phyloP scores from a whole-genome alignment of 495 filamentous ascomycete species.

The Tuber borchii region DNA sequence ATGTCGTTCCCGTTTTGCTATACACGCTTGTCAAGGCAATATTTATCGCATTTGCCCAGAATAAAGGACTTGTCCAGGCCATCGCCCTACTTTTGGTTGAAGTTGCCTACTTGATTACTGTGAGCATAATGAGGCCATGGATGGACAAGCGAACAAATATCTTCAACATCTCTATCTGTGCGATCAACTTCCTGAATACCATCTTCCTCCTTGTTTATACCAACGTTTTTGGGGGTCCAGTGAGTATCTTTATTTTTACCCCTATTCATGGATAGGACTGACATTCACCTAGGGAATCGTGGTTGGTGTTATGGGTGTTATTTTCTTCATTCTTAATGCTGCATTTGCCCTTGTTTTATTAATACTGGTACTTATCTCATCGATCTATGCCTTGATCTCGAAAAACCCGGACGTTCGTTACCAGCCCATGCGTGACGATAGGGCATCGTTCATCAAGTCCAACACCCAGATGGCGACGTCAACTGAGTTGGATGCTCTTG shows the following conservation, averaged over 20 bases:
- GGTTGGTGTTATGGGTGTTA: constrained; percentile 85
- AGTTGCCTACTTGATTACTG: constrained; percentile 67
- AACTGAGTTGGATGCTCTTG: constrained; percentile 87
- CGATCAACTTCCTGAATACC: constrained; percentile 83
- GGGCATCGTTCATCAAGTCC: constrained; percentile 97
- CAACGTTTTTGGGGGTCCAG: constrained; percentile 78
- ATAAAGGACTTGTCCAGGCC: constrained; percentile 67
- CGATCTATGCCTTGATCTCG: constrained; percentile 71
- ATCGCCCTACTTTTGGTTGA: constrained; percentile 82
- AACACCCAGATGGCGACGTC: constrained; percentile 68
- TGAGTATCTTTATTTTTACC: constrained; percentile 43
- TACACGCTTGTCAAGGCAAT: constrained; percentile 82
- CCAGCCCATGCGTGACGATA: constrained; percentile 93
- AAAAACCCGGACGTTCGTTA: constrained; percentile 97
- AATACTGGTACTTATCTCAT: constrained; percentile 79
- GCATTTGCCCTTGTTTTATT: constrained; percentile 78
- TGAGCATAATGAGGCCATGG: constrained; percentile 80
- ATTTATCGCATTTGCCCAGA: constrained; percentile 82
- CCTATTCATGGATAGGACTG: constrained; percentile 13
- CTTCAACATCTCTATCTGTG: constrained; percentile 90
- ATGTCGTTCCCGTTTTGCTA: constrained; percentile 72
- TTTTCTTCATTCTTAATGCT: constrained; percentile 90
- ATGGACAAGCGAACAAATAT: constrained; percentile 99
- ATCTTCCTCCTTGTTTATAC: constrained; percentile 81
- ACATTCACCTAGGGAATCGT: constrained; percentile 56